Percentiles rank a stretch among this genome's conserved stretches.
Conservation (phyloP, 2,329 filamentous ascomycete species). For the Cryphonectria nitschkei region DNA sequence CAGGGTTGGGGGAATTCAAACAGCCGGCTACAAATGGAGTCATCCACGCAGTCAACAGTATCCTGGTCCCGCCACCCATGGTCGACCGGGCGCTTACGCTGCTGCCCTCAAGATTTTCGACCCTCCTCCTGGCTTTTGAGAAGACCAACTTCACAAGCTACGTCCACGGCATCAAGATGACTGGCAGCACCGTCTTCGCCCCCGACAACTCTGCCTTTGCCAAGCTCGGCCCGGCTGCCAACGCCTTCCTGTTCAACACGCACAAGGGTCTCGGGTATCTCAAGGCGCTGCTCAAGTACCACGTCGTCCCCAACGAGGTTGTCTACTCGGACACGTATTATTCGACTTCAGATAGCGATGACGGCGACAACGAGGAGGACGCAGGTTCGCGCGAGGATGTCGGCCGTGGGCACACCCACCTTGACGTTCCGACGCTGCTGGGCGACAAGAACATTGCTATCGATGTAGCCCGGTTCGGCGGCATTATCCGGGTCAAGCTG, state of each 20-base stretch:
- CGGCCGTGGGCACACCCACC: slow-evolving; percentile 59
- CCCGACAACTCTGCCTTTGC: slow-evolving; percentile 82
- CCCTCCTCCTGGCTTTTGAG: slow-evolving; percentile 72
- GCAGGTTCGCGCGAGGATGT: slow-evolving; percentile 43
- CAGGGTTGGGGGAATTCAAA: neutral
- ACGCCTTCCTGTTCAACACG: slow-evolving; percentile 84
- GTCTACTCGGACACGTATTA: slow-evolving; percentile 86
- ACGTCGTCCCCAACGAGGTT: slow-evolving; percentile 73
- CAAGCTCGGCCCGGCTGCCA: slow-evolving; percentile 71
- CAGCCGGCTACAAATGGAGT: slow-evolving; percentile 77
- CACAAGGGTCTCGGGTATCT: slow-evolving; percentile 74
- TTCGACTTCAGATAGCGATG: slow-evolving; percentile 40
- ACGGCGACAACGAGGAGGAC: slow-evolving; percentile 28
- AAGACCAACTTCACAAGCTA: slow-evolving; percentile 73
- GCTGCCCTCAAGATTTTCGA: slow-evolving; percentile 77
- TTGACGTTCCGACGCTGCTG: slow-evolving; percentile 75
- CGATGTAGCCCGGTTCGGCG: slow-evolving; percentile 70
- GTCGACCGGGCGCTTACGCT: slow-evolving; percentile 59
- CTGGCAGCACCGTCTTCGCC: slow-evolving; percentile 78
- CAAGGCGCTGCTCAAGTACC: slow-evolving; percentile 77
- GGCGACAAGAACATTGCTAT: slow-evolving; percentile 68
- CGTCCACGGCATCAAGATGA: slow-evolving; percentile 55
- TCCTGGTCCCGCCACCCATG: slow-evolving; percentile 76
- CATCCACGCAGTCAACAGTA: slow-evolving; percentile 74
- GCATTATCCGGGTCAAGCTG: slow-evolving; percentile 71